Evolutionary conservation across 2,329 filamentous ascomycete genomes (phyloP).

Genomic region (Beauveria sp.): DNA sequence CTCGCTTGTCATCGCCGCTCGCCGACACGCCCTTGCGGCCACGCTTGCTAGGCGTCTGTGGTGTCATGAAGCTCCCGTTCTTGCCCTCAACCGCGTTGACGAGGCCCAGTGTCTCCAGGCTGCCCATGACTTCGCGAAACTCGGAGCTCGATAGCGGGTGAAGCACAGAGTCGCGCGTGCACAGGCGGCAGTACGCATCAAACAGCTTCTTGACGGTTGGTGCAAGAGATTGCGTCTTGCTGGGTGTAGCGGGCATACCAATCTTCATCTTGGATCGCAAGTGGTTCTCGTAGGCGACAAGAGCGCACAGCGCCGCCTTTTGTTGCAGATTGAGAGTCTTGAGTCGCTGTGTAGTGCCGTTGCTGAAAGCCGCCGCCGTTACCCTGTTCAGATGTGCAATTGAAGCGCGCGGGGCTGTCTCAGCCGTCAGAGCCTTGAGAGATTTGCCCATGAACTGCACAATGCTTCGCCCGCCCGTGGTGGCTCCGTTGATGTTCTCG

Average conservation of each 20-base stretch:
- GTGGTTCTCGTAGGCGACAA: slow-evolving; percentile 78
- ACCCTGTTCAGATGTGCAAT: slow-evolving; percentile 90
- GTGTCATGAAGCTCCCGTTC: slow-evolving; percentile 55
- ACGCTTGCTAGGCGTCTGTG: slow-evolving; percentile 65
- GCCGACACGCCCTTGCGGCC: slow-evolving; percentile 51
- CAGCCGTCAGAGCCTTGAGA: slow-evolving; percentile 56
- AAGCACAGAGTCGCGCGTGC: slow-evolving; percentile 78
- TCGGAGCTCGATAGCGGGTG: slow-evolving; percentile 86
- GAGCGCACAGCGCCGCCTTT: slow-evolving; percentile 84
- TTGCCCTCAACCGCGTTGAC: slow-evolving; percentile 64
- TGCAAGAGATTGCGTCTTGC: slow-evolving; percentile 52
- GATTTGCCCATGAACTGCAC: slow-evolving; percentile 44
- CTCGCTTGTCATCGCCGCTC: slow-evolving; percentile 63
- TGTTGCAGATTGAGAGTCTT: slow-evolving; percentile 89
- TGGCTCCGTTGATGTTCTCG: slow-evolving; percentile 67
- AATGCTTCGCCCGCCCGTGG: slow-evolving; percentile 32
- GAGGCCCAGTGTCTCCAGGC: slow-evolving; percentile 79
- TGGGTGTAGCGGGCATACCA: slow-evolving; percentile 43
- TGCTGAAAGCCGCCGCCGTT: slow-evolving; percentile 81
- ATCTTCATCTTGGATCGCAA: slow-evolving; percentile 44
- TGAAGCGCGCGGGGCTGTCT: slow-evolving; percentile 79
- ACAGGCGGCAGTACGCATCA: slow-evolving; percentile 74
- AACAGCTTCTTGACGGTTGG: slow-evolving; percentile 81
- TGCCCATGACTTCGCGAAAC: slow-evolving; percentile 86
- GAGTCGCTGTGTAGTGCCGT: slow-evolving; percentile 77